Evolutionary conservation across 371 early-diverging fungal genomes (phyloP), one percentile per base, ranked within the genome.

Genomic region (Mortierella sp.): DNA sequence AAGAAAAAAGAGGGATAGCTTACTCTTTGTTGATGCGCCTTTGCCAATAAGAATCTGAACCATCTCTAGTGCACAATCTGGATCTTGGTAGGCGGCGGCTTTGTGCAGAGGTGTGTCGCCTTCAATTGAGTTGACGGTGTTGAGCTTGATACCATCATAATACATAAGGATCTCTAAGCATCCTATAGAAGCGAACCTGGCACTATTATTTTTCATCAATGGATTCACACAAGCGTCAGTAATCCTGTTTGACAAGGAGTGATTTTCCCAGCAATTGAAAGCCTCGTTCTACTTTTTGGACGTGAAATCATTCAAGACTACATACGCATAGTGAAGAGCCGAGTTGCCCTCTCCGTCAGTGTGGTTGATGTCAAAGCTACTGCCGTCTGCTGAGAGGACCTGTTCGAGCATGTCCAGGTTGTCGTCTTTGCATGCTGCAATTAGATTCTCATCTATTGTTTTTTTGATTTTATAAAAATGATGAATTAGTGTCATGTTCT

Each of bases 311-410:
- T 10, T 11, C 12, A 54, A 6, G 32, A 37, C 22, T 37, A 83
- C 81, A 83, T 90, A 91, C 92, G 90, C 89, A 68, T 91, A 89
- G 68, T 93, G 93, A 47, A 90, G 86, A 9, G 92, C 88, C 6
- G 90, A 87, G 66, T 89, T 87, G 28, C 93, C 93, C 47, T 88
- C 70, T 14, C 77, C 88, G 68, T 93, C 92, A 0, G 84, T 83
- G 77, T 86, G 87, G 77, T 91, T 91, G 67, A 91, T 77, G 60
- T 91, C 84, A 37, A 87, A 83, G n/a, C 73, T 40, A 49, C 59
- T 65, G 63, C 35, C 43, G 39, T 85, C 86, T 18, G 69, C 26
- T n/a, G 69, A 68, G 26, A 80, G 69, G 49, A 80, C 73, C 43
- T 62, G 4, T 24, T 80, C 81, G 37, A 80, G 75, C 32, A 72